These are phyloP conservation scores for Mycena sp. DNA, from an alignment of 1,284 basidiomycete genomes.

Conservation along the genomic window DNA sequence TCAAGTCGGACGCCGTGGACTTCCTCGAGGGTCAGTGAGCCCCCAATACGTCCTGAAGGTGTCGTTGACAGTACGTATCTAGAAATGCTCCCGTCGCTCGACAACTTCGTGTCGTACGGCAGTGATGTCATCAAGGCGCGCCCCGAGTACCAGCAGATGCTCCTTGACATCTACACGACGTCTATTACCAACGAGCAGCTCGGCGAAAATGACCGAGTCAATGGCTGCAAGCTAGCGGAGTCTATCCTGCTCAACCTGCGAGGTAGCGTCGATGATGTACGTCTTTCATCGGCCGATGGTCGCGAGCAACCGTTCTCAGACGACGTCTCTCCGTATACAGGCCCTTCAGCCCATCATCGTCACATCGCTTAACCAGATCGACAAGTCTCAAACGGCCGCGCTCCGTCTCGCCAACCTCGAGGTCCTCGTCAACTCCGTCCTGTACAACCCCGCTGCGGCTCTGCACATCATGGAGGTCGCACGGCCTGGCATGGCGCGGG, in stretches of 20 bases:
- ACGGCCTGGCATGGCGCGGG: conserved; percentile 64
- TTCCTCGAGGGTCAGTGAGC: conserved; percentile 78
- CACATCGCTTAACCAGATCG: conserved; percentile 66
- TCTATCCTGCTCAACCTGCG: conserved; percentile 83
- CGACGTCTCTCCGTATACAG: conserved; percentile 37
- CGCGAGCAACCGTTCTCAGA: background rate
- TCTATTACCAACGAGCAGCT: conserved; percentile 78
- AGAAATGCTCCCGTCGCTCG: conserved; percentile 92
- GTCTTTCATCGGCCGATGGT: background rate
- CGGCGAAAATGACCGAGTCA: conserved; percentile 85
- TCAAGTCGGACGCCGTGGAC: conserved; percentile 87
- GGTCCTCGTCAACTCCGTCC: conserved; percentile 85
- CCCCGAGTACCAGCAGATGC: conserved; percentile 82
- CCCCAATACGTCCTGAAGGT: background rate
- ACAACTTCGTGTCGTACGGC: conserved; percentile 92
- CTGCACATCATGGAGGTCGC: conserved; percentile 78
- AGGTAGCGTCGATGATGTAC: conserved; percentile 81
- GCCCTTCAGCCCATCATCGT: conserved; percentile 63
- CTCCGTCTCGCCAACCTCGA: conserved; percentile 84
- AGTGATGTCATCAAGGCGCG: conserved; percentile 78
- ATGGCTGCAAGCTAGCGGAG: conserved; percentile 89
- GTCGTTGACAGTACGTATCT: conserved; percentile 7
- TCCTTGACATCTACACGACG: conserved; percentile 87
- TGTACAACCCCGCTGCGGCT: conserved; percentile 85
- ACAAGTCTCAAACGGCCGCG: conserved; percentile 66